Evolutionary conservation across 352 stramenopile genomes (phyloP).

Genomic region (Globisporangium echinulatum): DNA sequence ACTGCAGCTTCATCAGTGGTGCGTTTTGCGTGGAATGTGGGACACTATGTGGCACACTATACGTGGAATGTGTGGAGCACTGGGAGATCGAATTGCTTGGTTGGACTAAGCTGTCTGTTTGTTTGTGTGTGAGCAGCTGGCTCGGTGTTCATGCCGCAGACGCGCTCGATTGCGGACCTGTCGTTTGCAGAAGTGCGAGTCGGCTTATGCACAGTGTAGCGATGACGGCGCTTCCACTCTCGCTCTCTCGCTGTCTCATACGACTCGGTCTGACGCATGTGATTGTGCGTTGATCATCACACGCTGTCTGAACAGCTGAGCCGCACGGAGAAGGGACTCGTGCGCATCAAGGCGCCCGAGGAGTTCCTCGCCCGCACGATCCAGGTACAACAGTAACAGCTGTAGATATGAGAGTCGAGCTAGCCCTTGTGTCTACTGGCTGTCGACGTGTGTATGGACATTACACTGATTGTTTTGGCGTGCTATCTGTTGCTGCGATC

Average conservation of each 20-base stretch:
- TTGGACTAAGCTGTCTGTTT: not conserved
- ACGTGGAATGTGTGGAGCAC: no score
- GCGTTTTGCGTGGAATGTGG: conserved; percentile 6
- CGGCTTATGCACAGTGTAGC: not conserved
- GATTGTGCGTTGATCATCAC: no score
- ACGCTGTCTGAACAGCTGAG: conserved; percentile 34
- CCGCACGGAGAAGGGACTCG: conserved; percentile 72
- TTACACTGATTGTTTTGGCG: no score
- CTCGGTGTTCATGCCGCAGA: conserved; percentile 65
- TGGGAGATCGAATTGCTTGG: not conserved
- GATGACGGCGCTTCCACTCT: not conserved
- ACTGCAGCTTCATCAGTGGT: conserved; percentile 84
- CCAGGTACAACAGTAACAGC: conserved; percentile 25
- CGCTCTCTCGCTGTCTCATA: no score
- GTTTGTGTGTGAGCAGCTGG: conserved; percentile 35
- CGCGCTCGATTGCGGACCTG: conserved; percentile 67
- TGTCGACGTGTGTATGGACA: no score
- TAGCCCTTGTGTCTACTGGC: no score
- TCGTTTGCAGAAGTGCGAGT: conserved; percentile 67
- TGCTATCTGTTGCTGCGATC: not conserved
- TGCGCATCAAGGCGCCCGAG: conserved; percentile 70
- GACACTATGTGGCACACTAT: not conserved
- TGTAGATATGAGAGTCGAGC: no score
- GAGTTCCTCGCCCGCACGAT: conserved; percentile 74
- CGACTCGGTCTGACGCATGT: no score